These are phyloP conservation scores for Fibroporia radiculosa DNA, from an alignment of 768 basidiomycete species.

Conservation along the genomic window DNA sequence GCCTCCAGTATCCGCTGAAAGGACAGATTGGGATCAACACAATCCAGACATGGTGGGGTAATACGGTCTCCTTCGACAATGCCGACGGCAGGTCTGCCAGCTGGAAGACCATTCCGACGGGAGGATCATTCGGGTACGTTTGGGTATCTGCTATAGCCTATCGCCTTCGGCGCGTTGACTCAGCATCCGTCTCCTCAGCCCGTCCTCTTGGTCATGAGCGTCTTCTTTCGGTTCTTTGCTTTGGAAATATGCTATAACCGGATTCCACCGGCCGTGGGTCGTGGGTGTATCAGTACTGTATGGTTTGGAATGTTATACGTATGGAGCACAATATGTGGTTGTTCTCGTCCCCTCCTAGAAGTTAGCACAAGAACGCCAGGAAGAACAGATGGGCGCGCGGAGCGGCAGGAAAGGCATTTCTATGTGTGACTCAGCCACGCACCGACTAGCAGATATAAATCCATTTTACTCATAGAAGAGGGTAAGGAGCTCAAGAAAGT, in stretches of 20 bases:
- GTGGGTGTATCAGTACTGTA: neutral
- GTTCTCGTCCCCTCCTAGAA: no score
- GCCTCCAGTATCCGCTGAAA: conserved; percentile 28
- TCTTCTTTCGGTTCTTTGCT: conserved; percentile 11
- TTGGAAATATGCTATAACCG: neutral
- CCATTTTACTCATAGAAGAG: no score
- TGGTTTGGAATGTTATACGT: neutral
- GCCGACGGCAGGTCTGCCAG: conserved; percentile 24
- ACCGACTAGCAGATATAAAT: no score
- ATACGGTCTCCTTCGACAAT: conserved; percentile 26
- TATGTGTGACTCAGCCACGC: no score
- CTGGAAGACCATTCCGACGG: conserved; percentile 8
- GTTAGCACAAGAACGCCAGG: no score
- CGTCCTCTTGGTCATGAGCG: conserved; percentile 10
- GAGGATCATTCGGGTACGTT: conserved; percentile 23
- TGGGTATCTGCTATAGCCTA: no score
- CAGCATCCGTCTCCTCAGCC: neutral
- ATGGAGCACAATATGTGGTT: no score
- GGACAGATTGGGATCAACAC: conserved; percentile 24
- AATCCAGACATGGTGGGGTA: conserved; percentile 32
- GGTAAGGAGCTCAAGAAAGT: no score
- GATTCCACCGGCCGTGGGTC: no score
- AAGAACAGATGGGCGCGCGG: no score
- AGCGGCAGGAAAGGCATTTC: no score
- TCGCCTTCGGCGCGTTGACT: neutral